Conservation (phyloP, 345 rosid species). For the Citrus unshiu region DNA sequence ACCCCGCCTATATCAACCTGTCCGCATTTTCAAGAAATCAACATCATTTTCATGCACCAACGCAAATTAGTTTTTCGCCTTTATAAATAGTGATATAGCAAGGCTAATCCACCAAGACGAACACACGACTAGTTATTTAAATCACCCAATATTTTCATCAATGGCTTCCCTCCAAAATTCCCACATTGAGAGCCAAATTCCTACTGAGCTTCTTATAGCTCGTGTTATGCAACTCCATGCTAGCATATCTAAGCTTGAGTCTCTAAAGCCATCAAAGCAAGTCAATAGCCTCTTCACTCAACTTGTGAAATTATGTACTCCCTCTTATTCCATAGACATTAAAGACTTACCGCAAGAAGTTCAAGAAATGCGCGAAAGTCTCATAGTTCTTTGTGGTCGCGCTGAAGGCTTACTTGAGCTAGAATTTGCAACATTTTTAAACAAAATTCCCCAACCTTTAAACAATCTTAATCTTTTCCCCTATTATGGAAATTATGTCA, state of each 20-base stretch:
- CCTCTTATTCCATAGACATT: conserved; percentile 22
- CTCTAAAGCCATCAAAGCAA: conserved; percentile 24
- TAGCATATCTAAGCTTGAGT: conserved; percentile 24
- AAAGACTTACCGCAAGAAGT: conserved; percentile 9
- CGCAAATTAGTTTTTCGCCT: neutral
- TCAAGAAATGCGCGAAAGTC: conserved; percentile 22
- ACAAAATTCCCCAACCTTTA: conserved; percentile 6
- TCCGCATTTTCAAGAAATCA: neutral
- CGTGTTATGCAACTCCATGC: conserved; percentile 22
- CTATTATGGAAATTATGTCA: conserved; percentile 36
- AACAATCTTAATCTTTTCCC: conserved; percentile 30
- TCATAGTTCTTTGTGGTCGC: conserved; percentile 26
- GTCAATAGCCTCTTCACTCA: conserved; percentile 24
- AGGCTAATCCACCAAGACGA: neutral
- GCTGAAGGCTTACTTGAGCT: conserved; percentile 41
- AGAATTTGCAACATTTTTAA: conserved; percentile 30
- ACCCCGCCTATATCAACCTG: neutral
- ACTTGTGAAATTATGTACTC: conserved; percentile 27
- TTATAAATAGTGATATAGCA: neutral
- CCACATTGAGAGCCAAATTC: conserved; percentile 4
- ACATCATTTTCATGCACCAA: neutral
- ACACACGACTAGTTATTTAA: neutral
- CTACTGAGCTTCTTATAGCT: conserved; percentile 21
- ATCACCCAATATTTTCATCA: neutral
- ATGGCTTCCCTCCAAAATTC: conserved; percentile 31